Evolutionary conservation across 768 basidiomycete genomes (phyloP), one percentile per base, ranked within the genome.

Genomic region (Russula brevipes): DNA sequence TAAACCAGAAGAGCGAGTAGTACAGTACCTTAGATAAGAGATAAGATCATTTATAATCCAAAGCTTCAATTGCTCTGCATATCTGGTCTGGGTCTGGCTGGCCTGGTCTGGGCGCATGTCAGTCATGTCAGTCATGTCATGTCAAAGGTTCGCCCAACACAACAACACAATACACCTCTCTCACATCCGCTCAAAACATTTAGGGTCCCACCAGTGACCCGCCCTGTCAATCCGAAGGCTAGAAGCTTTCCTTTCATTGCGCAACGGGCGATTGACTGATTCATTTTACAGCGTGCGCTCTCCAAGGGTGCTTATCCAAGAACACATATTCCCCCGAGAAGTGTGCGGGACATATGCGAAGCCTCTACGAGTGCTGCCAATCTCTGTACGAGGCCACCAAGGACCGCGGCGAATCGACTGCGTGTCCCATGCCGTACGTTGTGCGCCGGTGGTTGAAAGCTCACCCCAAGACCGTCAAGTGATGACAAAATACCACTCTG

Each of bases 311-410:
- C 69, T 76, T 89, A 36, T 79, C 78, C 57, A 83, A 80, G 63
- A 80, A 89, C 71, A 86, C 84, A 0, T 89, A 87, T 69, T 68
- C 66, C 2, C 87, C 85, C 0, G 86, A 87, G 19, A 83, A 79
- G 64, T 90, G 88, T 69, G 76, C 84, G 47, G 69, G 73, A 9
- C 70, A 78, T 11, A 69, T 89, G 24, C 75, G 80, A 55, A 76
- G 73, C 30, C 77, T 90, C 17, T 89, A 89, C 69, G 60, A 69
- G 60, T 89, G 88, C 66, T 90, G 88, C 69, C 75, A 80, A 49
- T 59, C 70, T 33, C 81, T 89, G 78, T 85, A 89, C 71, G 74
- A 79, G 4, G 56, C 65, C 24, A 76, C 75, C 4, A 73, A 73
- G 1, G 74, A 65, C 10, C 71, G 76, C 42, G 78, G 73, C 10